Evolutionary conservation across 1,284 basidiomycete species (phyloP).

Genomic region (Sanguinoderma infundibulare): DNA sequence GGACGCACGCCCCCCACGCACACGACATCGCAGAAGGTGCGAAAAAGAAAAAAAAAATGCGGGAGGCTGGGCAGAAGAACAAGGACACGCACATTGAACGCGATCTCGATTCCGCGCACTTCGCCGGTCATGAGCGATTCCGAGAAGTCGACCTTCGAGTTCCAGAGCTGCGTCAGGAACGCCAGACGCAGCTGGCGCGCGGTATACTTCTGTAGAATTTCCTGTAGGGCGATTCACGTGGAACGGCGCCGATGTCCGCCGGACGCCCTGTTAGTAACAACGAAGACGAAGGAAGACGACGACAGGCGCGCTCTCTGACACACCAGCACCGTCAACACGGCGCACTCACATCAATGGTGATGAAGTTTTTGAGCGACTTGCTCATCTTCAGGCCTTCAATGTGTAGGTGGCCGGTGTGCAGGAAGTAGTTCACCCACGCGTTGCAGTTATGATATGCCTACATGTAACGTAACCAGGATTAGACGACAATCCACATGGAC

Average conservation of each 20-base stretch:
- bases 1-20: background rate
- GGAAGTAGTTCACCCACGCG: constrained; percentile 99
- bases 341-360: constrained; percentile 90
- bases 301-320: background rate
- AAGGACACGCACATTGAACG: constrained; percentile 76
- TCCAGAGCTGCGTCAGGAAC: constrained; percentile 94
- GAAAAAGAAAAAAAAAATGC: background rate
- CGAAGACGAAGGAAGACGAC: constrained; percentile 4
- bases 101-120: constrained; percentile 85
- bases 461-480: background rate
- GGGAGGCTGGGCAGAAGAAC: background rate
- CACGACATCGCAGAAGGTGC: background rate
- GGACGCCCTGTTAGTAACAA: constrained; percentile 1
- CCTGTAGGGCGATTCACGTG: constrained; percentile 49
- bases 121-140: constrained; percentile 89
- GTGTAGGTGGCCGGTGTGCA: constrained; percentile 98
- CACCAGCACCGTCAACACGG: background rate
- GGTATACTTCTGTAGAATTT: constrained; percentile 87
- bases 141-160: constrained; percentile 93
- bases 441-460: constrained; percentile 92
- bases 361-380: constrained; percentile 99
- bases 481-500: constrained; percentile 3
- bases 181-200: constrained; percentile 93
- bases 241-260: background rate
- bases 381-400: constrained; percentile 99